These are phyloP conservation scores for Sugiyamaella novakii DNA, from an alignment of 1,139 yeast species.

Conservation along the genomic window DNA sequence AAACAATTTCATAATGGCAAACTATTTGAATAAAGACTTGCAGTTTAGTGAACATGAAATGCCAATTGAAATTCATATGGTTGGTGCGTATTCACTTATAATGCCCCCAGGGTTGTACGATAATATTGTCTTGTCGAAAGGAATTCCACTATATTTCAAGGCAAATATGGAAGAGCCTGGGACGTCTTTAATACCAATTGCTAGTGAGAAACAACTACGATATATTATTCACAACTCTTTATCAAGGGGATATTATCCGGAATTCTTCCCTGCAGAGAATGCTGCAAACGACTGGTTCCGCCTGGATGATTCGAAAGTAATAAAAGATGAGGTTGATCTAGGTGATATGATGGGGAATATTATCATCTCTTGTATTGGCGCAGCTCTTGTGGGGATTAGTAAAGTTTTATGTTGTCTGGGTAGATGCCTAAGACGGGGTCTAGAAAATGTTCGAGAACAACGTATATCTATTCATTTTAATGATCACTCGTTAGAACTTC, in stretches of 20 bases:
- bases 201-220: conserved; percentile 13
- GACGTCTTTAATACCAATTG: conserved; percentile 1
- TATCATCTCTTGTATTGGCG: neutral
- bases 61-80: conserved; percentile 1
- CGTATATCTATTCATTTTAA: conserved; percentile 3
- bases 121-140: neutral
- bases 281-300: conserved; percentile 9
- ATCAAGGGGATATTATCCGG: conserved; percentile 7
- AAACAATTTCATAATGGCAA: too few relatives aligned
- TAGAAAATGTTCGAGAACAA: conserved; percentile 7
- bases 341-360: neutral
- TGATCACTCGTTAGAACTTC: conserved; percentile 2
- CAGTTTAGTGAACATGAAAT: neutral
- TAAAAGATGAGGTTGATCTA: neutral
- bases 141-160: conserved; percentile 8
- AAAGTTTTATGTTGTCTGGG: neutral
- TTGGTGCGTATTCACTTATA: conserved; percentile 5
- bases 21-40: neutral
- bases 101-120: conserved; percentile 7
- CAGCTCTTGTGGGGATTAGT: neutral
- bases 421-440: neutral
- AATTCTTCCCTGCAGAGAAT: conserved; percentile 17
- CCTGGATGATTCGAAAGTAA: neutral
- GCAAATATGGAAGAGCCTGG: neutral
- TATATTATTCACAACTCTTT: conserved; percentile 3